A percentile compares a stretch with the other conserved stretches of the same genome.
phyloP scores from a whole-genome alignment of 805 yeast species.

The Diddensiella transvaalensis region DNA sequence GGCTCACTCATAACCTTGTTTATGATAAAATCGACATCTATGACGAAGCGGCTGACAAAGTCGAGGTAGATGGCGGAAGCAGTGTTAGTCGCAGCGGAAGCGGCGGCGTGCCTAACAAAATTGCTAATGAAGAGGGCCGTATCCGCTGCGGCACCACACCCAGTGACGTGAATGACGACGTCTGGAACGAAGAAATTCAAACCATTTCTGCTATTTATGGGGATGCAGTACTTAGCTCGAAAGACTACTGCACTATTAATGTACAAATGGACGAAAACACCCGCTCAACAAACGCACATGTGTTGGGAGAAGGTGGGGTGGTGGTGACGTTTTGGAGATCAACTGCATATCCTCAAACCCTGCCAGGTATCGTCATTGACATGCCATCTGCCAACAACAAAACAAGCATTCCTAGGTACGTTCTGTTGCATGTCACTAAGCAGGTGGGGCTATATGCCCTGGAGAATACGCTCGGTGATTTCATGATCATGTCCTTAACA shows the following conservation, averaged over 20 bases:
- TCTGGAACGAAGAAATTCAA: slow-evolving; percentile 76
- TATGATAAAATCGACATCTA: slow-evolving; percentile 19
- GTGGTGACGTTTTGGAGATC: slow-evolving; percentile 42
- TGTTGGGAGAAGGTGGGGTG: neutral
- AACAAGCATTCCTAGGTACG: slow-evolving; percentile 29
- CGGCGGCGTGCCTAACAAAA: neutral
- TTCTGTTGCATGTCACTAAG: slow-evolving; percentile 34
- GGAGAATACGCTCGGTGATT: slow-evolving; percentile 55
- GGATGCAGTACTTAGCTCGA: slow-evolving; percentile 34
- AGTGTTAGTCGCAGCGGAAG: too few species aligned
- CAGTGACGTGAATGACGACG: slow-evolving; percentile 25
- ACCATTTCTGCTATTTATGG: slow-evolving; percentile 60
- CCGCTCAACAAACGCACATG: too few species aligned
- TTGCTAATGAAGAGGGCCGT: neutral
- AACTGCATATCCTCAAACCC: slow-evolving; percentile 53
- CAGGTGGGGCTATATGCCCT: slow-evolving; percentile 31
- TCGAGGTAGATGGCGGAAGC: slow-evolving; percentile 18
- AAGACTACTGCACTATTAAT: slow-evolving; percentile 11
- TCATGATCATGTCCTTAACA: slow-evolving; percentile 60
- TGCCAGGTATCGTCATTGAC: slow-evolving; percentile 67
- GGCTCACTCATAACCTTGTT: slow-evolving; percentile 29
- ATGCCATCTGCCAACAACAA: slow-evolving; percentile 31
- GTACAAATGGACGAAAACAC: slow-evolving; percentile 4
- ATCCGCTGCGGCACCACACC: too few species aligned
- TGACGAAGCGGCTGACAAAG: slow-evolving; percentile 5